Base-by-base conservation (phyloP, 306 rosid species). In the Canavalia gladiata region DNA sequence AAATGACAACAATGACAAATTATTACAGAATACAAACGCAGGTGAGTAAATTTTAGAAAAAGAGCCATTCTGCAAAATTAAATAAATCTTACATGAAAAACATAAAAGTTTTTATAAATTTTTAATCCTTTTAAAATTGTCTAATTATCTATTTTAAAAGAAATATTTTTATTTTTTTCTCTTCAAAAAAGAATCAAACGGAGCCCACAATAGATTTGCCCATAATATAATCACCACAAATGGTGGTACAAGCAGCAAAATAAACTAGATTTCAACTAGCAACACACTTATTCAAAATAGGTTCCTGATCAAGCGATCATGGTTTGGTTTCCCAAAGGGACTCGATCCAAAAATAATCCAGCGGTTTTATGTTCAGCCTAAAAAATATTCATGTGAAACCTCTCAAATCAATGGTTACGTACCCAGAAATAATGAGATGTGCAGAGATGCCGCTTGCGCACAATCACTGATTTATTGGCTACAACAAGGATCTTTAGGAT, bases 381-480 rank as follows among this genome's bases (percentile, higher is more conserved):
- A 39, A 45, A 82, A 69, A 51, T 72, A 67, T 41, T 35, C 33
- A 75, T 13, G 60, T 28, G 57, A 75, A 65, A 42, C 52, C 62
- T 55, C 67, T 50, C 10, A 33, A 67, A 66, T 52, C 68, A 81
- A 79, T 37, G 81, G 79, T 75, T 68, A 63, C 78, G 84, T 71
- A 80, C 80, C 83, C 50, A 70, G 76, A 81, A 89, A 86, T 72
- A 81, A 75, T 77, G 39, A 64, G 78, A 63, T 74, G 46, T 55
- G 82, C 73, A 77, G 39, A 77, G 39, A 65, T 77, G 87, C 78
- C 65, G 62, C 74, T 70, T 51, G 81, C 68, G 82, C 83, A 82
- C 52, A 67, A 78, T 82, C 82, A 55, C 74, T 67, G 81, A 29
- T 64, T 88, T 88, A 88, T 90, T 85, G 80, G 28, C 41, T 66